Evolutionary conservation across 495 filamentous ascomycete genomes (phyloP).

Genomic region (Talaromyces thailandensis): DNA sequence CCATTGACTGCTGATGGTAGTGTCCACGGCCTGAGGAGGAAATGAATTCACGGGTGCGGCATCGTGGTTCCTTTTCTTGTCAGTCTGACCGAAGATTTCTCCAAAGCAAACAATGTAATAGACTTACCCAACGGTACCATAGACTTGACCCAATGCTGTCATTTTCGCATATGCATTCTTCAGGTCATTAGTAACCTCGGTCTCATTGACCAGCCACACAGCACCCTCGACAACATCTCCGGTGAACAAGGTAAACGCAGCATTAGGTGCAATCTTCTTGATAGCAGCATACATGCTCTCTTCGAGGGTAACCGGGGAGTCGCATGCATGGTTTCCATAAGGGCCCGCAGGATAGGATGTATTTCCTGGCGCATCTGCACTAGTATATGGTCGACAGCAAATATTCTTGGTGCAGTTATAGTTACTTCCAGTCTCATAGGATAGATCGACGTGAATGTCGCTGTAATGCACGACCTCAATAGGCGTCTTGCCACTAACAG

Average conservation of each 20-base stretch:
- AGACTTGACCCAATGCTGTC: constrained; percentile 17
- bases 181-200: background rate
- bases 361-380: constrained; percentile 30
- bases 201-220: constrained; percentile 21
- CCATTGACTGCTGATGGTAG: constrained; percentile 33
- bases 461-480: constrained; percentile 46
- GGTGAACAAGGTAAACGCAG: constrained; percentile 35
- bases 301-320: constrained; percentile 40
- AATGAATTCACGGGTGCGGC: constrained; percentile 42
- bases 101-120: background rate
- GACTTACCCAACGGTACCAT: constrained; percentile 40
- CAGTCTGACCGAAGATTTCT: background rate
- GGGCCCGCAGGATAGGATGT: constrained; percentile 34
- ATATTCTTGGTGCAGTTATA: constrained; percentile 46
- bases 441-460: constrained; percentile 46
- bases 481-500: constrained; percentile 34
- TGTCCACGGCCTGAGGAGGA: constrained; percentile 24
- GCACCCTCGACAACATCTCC: constrained; percentile 42
- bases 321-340: constrained; percentile 42
- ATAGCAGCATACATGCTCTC: constrained; percentile 45
- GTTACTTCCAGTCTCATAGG: constrained; percentile 40
- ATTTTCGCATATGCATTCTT: constrained; percentile 1
- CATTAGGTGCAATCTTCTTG: constrained; percentile 22
- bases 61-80: constrained; percentile 37
- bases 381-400: constrained; percentile 42